Conservation (phyloP, 2,329 filamentous ascomycete species). For the Epichloe coenophiala region DNA sequence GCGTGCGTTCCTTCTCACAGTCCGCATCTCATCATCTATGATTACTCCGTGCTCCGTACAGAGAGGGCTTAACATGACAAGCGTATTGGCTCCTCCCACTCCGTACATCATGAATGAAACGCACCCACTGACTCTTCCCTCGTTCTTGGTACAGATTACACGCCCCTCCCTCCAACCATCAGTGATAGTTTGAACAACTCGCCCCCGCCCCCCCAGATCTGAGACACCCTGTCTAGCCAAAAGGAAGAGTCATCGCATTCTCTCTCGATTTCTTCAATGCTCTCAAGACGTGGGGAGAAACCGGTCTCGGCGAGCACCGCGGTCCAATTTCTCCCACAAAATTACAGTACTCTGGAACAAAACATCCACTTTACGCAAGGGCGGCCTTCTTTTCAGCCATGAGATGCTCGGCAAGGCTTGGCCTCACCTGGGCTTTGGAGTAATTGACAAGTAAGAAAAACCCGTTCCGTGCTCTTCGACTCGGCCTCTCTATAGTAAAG, state of each 20-base stretch:
- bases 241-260: not conserved
- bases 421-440: no score
- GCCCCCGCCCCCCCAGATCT: not conserved
- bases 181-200: no score
- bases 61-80: not conserved
- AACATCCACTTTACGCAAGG: slow-evolving; percentile 1
- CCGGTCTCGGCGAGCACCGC: not conserved
- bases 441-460: no score
- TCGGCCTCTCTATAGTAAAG: no score
- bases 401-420: no score
- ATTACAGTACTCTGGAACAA: not conserved
- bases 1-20: not conserved
- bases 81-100: not conserved
- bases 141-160: not conserved
- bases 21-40: not conserved
- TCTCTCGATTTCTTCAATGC: not conserved
- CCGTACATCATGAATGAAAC: not conserved
- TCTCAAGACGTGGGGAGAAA: not conserved
- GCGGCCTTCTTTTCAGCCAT: not conserved
- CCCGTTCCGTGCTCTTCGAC: no score
- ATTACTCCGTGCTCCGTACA: not conserved
- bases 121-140: not conserved
- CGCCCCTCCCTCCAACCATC: no score
- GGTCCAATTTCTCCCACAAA: not conserved
- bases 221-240: not conserved